Base-by-base conservation (phyloP, 2,329 filamentous ascomycete genomes). In the Colletotrichum somersetense region DNA sequence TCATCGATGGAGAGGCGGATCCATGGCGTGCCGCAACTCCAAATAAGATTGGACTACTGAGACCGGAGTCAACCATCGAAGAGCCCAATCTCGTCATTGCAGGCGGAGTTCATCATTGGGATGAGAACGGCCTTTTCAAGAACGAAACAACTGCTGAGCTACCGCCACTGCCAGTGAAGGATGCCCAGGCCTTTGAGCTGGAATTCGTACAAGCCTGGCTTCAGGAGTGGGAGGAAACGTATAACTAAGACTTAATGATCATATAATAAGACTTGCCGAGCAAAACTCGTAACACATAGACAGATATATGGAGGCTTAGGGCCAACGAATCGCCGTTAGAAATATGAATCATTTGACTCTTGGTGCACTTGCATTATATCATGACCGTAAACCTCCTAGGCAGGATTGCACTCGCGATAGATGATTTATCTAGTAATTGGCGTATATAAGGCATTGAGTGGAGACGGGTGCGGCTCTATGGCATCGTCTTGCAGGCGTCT, bases 91-190 rank as follows among this genome's bases (percentile, higher is more conserved):
- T 93, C 26, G 78, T 96, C 58, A 94, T 97, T 55, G 83, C 86
- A 5, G 88, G 88, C 26, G 93, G 89, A 0, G 92, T 95, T 26
- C 94, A 97, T 79, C 93, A 96, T 79, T 96, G 92, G 91, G 92
- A 93, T 75, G 91, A 92, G 82, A 91, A 92, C 74, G 91, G 91
- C 1, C 76, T 92, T 20, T 89, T 91, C 63, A 80, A 84, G 1
- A 91, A 91, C 71, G 85, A 93, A 80, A 91, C 91, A 0, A 88
- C 85, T 2, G 6, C 84, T 1, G 81, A 81, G 0, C 76, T 93
- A 35, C 91, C 91, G 1, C 91, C 91, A 0, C 76, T 80, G 1
- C 82, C 89, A 2, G 86, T 94, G 4, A 84, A 82, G 2, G 84
- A 90, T 20, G 85, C 88, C 1, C 92, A 95, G 78, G 78, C 81